Evolutionary conservation across 768 basidiomycete species (phyloP).

Genomic region (Auricularia cornea): DNA sequence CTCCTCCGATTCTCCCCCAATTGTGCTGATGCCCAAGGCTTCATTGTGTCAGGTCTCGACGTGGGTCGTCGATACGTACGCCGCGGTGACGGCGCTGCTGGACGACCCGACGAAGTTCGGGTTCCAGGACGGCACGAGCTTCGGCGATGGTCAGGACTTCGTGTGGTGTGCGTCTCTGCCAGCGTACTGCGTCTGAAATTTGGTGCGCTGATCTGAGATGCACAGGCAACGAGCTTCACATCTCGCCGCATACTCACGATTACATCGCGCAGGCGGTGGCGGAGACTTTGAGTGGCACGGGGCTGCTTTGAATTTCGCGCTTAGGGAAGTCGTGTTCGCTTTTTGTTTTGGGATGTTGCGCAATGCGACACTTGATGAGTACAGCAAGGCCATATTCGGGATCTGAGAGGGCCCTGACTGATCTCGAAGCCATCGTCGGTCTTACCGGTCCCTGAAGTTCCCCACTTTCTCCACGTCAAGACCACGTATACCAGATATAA

Average conservation of each 20-base stretch:
- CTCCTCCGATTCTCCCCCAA: background rate
- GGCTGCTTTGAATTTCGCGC: background rate
- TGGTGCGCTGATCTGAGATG: background rate
- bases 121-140: background rate
- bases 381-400: too few species aligned
- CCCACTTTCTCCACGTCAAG: too few species aligned
- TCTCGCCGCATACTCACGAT: background rate
- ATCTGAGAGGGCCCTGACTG: too few species aligned
- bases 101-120: background rate
- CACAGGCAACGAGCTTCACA: background rate
- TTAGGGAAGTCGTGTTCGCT: too few species aligned
- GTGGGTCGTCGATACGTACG: background rate
- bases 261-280: background rate
- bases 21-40: background rate
- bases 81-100: background rate
- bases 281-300: background rate
- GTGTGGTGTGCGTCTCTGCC: background rate
- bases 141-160: background rate
- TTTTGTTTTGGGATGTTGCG: too few species aligned
- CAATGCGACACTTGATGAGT: too few species aligned
- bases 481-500: too few species aligned
- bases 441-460: too few species aligned
- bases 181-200: background rate
- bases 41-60: background rate
- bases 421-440: too few species aligned